These are phyloP conservation scores for Euptelea pleiosperma DNA, from an alignment of 164 flowering plant species.

Conservation along the genomic window DNA sequence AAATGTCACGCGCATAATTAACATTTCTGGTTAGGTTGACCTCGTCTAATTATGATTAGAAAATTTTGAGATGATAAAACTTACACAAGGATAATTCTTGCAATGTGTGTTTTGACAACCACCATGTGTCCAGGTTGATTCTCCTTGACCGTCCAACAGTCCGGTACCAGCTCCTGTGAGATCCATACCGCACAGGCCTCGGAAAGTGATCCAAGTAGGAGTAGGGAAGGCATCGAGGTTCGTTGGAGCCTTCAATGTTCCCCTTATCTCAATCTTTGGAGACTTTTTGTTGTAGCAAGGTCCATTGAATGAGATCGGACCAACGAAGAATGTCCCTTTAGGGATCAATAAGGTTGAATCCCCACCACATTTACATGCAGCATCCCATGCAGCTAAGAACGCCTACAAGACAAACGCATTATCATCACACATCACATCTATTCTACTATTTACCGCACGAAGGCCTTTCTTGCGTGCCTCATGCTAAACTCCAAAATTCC, in stretches of 20 bases:
- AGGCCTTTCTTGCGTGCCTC: no score
- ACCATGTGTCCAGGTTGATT: slow-evolving; percentile 24
- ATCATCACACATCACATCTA: background rate
- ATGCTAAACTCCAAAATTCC: no score
- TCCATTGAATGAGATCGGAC: slow-evolving; percentile 33
- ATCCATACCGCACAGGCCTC: slow-evolving; percentile 6
- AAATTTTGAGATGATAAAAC: no score
- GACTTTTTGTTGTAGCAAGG: slow-evolving; percentile 37
- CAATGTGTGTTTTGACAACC: slow-evolving; percentile 22
- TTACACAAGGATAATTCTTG: slow-evolving; percentile 34
- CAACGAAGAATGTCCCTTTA: slow-evolving; percentile 29
- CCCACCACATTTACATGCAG: slow-evolving; percentile 37
- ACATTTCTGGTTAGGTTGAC: no score
- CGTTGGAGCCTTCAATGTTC: slow-evolving; percentile 21
- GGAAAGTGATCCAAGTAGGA: slow-evolving; percentile 21
- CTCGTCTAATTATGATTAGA: no score
- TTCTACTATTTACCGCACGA: no score
- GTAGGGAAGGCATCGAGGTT: slow-evolving; percentile 4
- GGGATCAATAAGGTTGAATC: slow-evolving; percentile 41
- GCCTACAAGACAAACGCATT: slow-evolving; percentile 25
- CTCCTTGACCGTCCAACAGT: slow-evolving; percentile 47
- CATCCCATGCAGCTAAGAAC: slow-evolving; percentile 38
- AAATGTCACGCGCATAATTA: no score
- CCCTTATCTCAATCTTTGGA: slow-evolving; percentile 28
- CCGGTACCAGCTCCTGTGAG: slow-evolving; percentile 15